A percentile compares a stretch with the other conserved stretches of the same genome.
Conservation (phyloP, 345 rosid species). For the Gossypioides kirkii region DNA sequence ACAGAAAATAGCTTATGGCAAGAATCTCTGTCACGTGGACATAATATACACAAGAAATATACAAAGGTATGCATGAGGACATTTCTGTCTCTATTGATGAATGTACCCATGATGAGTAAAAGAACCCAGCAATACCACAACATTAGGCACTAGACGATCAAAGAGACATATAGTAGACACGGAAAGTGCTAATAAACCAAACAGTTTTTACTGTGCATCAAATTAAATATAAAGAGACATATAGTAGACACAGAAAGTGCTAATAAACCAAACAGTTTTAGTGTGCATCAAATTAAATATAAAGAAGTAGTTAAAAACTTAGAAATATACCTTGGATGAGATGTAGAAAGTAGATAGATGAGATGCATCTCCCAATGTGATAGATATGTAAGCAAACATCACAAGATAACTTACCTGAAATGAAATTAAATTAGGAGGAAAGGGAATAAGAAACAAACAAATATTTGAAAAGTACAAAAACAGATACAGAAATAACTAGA, state of each 20-base stretch:
- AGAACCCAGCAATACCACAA: neutral
- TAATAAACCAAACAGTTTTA: neutral
- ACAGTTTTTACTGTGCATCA: neutral
- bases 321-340: conserved; percentile 69
- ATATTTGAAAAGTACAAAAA: neutral
- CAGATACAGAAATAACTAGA: neutral
- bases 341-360: conserved; percentile 55
- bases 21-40: neutral
- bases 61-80: neutral
- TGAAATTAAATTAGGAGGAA: conserved; percentile 4
- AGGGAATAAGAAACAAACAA: neutral
- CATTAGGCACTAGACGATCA: neutral
- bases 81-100: neutral
- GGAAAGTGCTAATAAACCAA: neutral
- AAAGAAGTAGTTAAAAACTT: neutral
- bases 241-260: neutral
- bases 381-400: conserved; percentile 88
- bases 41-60: neutral
- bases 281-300: neutral
- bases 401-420: conserved; percentile 87
- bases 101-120: neutral
- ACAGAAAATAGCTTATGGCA: neutral
- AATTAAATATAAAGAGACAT: neutral
- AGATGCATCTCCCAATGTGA: conserved; percentile 76
- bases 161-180: neutral